These are phyloP conservation scores for Fomitopsis schrenkii DNA, from an alignment of 1,284 basidiomycete genomes.

Conservation along the genomic window DNA sequence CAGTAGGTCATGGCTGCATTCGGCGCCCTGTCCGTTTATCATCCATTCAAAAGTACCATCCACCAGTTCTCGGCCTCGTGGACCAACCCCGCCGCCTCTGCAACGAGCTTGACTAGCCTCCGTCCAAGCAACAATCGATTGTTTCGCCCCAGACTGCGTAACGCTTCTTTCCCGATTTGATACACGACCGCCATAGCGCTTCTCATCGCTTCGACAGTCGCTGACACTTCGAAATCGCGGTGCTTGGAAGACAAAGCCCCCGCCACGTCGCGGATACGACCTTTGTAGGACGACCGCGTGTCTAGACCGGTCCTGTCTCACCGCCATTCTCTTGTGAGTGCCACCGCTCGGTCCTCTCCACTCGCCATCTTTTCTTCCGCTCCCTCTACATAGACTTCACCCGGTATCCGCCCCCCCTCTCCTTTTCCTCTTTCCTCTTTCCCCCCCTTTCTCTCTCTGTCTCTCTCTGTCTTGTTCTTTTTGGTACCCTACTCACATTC, in stretches of 20 bases:
- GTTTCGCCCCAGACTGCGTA: not conserved
- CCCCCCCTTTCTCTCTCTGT: not conserved
- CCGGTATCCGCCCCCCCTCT: not conserved
- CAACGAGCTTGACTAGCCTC: not conserved
- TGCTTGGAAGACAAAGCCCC: not conserved
- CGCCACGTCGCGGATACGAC: not conserved
- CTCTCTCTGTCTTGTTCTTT: not conserved
- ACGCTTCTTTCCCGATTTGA: not conserved
- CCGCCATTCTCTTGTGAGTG: not conserved
- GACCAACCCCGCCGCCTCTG: not conserved
- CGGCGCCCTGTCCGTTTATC: not conserved
- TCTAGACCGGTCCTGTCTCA: constrained; percentile 1
- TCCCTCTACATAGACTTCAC: not conserved
- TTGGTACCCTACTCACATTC: not conserved
- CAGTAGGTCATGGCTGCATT: not conserved
- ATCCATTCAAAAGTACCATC: not conserved
- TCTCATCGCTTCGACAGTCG: not conserved
- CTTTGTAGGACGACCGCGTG: not conserved
- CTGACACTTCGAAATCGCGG: not conserved
- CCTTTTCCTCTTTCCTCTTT: not conserved
- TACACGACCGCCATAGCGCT: constrained; percentile 1
- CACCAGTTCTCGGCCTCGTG: not conserved
- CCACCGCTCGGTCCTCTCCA: not conserved
- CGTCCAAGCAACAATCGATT: constrained; percentile 1
- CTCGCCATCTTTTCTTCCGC: not conserved